Evolutionary conservation across 768 basidiomycete genomes (phyloP).

Genomic region (Pholiota conissans): DNA sequence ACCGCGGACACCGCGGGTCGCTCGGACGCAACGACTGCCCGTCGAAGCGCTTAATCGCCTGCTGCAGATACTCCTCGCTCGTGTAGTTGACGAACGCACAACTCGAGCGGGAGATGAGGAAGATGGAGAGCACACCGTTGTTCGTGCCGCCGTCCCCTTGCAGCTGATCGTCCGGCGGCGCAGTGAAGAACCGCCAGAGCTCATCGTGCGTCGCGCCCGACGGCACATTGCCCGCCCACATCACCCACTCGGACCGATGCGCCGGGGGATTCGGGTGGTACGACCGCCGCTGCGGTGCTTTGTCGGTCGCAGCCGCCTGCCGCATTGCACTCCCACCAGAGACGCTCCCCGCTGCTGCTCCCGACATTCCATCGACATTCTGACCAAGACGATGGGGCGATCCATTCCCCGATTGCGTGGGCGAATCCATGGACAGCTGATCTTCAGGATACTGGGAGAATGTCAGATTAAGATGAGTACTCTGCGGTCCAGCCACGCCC

Average conservation of each 20-base stretch:
- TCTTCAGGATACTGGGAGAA: neutral
- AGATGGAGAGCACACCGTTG: constrained; percentile 79
- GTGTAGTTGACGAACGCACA: constrained; percentile 94
- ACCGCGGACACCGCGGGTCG: constrained; percentile 70
- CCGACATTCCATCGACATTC: neutral
- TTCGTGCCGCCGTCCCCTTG: constrained; percentile 13
- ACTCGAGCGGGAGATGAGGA: constrained; percentile 91
- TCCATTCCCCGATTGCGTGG: constrained; percentile 2
- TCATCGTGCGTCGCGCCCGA: constrained; percentile 82
- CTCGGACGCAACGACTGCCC: constrained; percentile 65
- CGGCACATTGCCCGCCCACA: constrained; percentile 96
- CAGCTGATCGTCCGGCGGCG: constrained; percentile 15
- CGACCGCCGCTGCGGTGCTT: constrained; percentile 42
- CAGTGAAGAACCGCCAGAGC: constrained; percentile 81
- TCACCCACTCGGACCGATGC: constrained; percentile 87
- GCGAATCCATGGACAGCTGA: neutral
- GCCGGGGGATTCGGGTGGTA: constrained; percentile 74
- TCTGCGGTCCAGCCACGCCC: neutral
- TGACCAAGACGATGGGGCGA: neutral
- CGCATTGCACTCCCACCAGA: constrained; percentile 15
- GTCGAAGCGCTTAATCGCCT: constrained; percentile 73
- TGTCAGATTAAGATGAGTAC: neutral
- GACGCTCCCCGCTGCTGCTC: constrained; percentile 3
- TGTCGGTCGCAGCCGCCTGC: constrained; percentile 20
- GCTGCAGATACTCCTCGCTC: constrained; percentile 56